phyloP scores from a whole-genome alignment of 2,329 filamentous ascomycete genomes.

The Rugonectria rugulosa region DNA sequence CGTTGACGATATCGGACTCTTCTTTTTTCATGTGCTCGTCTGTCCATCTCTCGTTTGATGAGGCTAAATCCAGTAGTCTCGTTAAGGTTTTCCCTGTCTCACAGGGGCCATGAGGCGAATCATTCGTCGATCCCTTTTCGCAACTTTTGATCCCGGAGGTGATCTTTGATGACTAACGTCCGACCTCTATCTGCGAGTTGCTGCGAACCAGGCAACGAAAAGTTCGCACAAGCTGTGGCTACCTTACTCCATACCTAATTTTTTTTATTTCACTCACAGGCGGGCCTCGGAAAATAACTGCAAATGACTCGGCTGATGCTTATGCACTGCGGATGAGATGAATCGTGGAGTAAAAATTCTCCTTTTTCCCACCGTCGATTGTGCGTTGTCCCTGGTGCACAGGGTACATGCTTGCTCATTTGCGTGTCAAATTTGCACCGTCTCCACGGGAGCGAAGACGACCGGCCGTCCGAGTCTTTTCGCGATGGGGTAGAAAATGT shows the following conservation, averaged over 20 bases:
- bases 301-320: neutral
- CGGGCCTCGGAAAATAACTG: conserved; percentile 2
- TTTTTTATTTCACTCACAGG: neutral
- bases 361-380: neutral
- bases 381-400: neutral
- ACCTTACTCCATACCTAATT: neutral
- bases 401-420: conserved; percentile 19
- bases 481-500: no score
- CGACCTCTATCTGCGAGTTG: no score
- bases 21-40: no score
- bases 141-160: neutral
- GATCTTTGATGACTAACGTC: neutral
- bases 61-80: neutral
- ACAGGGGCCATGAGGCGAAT: neutral
- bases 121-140: neutral
- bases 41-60: no score
- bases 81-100: neutral
- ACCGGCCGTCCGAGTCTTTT: no score
- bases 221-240: no score
- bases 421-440: conserved; percentile 12
- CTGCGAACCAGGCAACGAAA: no score
- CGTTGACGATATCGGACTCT: no score
- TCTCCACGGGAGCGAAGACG: neutral
- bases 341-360: conserved; percentile 15
- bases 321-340: conserved; percentile 1